These are phyloP conservation scores for Aspergillus indologenus DNA, from an alignment of 495 filamentous ascomycete genomes.

Conservation along the genomic window DNA sequence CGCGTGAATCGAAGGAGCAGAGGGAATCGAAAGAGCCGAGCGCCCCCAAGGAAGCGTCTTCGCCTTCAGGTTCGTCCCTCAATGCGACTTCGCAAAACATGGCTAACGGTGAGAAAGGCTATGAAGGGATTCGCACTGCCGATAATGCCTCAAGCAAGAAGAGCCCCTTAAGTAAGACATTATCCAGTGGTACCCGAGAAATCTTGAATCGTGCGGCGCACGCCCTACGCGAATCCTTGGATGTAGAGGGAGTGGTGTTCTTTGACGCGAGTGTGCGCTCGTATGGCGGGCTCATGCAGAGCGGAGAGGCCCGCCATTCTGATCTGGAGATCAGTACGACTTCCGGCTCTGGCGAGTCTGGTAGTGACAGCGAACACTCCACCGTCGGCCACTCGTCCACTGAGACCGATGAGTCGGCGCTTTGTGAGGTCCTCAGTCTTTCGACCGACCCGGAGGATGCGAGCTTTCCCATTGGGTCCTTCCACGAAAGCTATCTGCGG, in stretches of 20 bases:
- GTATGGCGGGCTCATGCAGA: slow-evolving; percentile 4
- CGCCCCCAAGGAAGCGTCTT: neutral
- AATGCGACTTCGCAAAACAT: neutral
- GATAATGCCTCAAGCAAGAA: neutral
- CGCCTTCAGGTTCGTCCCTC: neutral
- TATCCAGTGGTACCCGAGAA: slow-evolving; percentile 4
- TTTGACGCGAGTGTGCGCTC: slow-evolving; percentile 36
- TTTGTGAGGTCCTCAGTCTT: slow-evolving; percentile 7
- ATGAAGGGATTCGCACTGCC: neutral
- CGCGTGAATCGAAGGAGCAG: no score
- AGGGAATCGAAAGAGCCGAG: neutral
- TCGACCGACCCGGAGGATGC: neutral
- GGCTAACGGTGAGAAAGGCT: neutral
- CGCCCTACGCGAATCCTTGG: slow-evolving; percentile 45
- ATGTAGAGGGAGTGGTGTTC: slow-evolving; percentile 47
- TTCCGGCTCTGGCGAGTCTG: slow-evolving; percentile 3
- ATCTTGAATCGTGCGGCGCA: slow-evolving; percentile 35
- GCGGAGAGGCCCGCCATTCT: neutral
- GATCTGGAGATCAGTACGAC: slow-evolving; percentile 7
- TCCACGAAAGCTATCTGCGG: slow-evolving; percentile 9
- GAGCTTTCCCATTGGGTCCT: slow-evolving; percentile 1
- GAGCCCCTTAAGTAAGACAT: neutral
- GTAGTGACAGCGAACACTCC: neutral
- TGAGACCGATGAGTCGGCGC: slow-evolving; percentile 1
- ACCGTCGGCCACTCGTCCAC: neutral